Percentiles rank a stretch among this genome's conserved stretches.
Evolutionary conservation across 75 land plant genomes (phyloP).

Genomic region (Larix kaempferi): DNA sequence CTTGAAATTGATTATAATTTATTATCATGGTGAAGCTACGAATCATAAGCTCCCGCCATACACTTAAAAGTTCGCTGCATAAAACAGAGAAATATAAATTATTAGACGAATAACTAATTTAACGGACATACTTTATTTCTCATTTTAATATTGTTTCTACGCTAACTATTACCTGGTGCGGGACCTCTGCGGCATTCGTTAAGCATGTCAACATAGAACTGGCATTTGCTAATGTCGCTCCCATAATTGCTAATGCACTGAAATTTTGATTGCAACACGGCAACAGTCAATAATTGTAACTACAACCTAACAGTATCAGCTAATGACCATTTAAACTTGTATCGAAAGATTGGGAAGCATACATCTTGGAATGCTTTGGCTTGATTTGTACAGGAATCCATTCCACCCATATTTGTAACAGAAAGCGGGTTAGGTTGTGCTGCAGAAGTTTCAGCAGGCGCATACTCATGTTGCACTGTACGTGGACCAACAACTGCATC

Average conservation of each 20-base stretch:
- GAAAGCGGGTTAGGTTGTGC: constrained; percentile 16
- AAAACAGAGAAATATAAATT: neutral
- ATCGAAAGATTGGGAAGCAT: constrained; percentile 9
- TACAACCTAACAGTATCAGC: neutral
- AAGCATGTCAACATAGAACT: constrained; percentile 91
- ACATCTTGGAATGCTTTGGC: constrained; percentile 87
- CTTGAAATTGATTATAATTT: too few species aligned
- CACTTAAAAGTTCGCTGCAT: constrained; percentile 1
- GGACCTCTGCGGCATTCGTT: constrained; percentile 73
- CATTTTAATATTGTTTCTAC: neutral
- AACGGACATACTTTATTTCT: too few species aligned
- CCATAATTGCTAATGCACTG: constrained; percentile 72
- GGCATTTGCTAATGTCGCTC: constrained; percentile 86
- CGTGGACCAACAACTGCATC: constrained; percentile 91
- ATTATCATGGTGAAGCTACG: too few species aligned
- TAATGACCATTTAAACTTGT: neutral
- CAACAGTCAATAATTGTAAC: neutral
- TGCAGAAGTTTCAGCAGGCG: constrained; percentile 34
- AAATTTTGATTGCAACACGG: constrained; percentile 6
- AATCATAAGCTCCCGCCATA: neutral
- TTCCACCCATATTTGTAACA: constrained; percentile 14
- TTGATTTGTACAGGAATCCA: constrained; percentile 71
- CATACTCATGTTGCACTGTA: constrained; percentile 79
- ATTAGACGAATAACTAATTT: neutral
- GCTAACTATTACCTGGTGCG: constrained; percentile 10